Evolutionary conservation across 2,329 filamentous ascomycete species (phyloP).

Genomic region (Ophiostoma quercus): DNA sequence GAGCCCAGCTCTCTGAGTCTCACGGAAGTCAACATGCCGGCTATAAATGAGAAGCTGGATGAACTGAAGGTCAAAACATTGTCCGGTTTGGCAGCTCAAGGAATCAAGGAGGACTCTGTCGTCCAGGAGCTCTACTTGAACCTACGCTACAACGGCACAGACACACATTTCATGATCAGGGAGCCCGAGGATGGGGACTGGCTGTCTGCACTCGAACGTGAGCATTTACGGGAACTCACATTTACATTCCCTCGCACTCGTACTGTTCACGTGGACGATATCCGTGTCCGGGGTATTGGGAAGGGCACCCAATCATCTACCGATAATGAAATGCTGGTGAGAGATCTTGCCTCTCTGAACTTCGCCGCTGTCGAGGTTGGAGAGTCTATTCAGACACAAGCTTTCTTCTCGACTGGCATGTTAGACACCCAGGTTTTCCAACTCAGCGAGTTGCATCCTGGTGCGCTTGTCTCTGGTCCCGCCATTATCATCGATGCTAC

Average conservation of each 20-base stretch:
- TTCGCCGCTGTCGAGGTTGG: neutral
- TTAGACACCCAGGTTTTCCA: slow-evolving; percentile 72
- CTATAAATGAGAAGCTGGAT: no score
- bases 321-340: neutral
- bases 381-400: neutral
- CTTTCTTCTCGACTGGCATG: slow-evolving; percentile 45
- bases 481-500: slow-evolving; percentile 81
- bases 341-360: neutral
- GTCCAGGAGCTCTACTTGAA: slow-evolving; percentile 50
- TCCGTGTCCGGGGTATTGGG: slow-evolving; percentile 80
- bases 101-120: neutral
- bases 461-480: slow-evolving; percentile 68
- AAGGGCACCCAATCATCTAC: slow-evolving; percentile 69
- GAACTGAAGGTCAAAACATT: no score
- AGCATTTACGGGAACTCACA: slow-evolving; percentile 83
- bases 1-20: no score
- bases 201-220: slow-evolving; percentile 74
- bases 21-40: no score
- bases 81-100: no score
- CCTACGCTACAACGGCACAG: slow-evolving; percentile 84
- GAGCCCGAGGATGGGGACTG: slow-evolving; percentile 69
- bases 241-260: slow-evolving; percentile 63
- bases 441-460: slow-evolving; percentile 64
- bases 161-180: slow-evolving; percentile 81
- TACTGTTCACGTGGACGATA: slow-evolving; percentile 62